Percentiles rank a stretch among this genome's conserved stretches.
These are phyloP conservation scores for Phialocephala sp. DNA, from an alignment of 2,329 filamentous ascomycete genomes.

Conservation along the genomic window DNA sequence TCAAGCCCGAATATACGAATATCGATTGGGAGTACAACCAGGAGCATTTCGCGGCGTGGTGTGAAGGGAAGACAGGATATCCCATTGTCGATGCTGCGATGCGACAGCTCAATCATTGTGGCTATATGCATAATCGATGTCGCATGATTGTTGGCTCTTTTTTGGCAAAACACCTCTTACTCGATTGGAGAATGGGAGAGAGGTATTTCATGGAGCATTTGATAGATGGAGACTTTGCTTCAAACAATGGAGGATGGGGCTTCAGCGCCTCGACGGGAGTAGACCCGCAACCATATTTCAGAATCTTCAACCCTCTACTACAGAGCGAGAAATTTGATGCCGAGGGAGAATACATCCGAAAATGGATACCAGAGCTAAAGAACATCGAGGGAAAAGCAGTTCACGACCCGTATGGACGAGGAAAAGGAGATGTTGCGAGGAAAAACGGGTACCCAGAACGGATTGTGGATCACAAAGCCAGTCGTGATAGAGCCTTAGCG, in stretches of 20 bases:
- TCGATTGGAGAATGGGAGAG: slow-evolving; percentile 87
- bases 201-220: slow-evolving; percentile 79
- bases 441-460: slow-evolving; percentile 75
- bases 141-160: slow-evolving; percentile 87
- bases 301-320: slow-evolving; percentile 84
- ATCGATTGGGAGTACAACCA: slow-evolving; percentile 81
- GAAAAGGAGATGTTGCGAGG: slow-evolving; percentile 59
- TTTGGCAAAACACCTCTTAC: slow-evolving; percentile 76
- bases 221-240: slow-evolving; percentile 44
- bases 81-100: slow-evolving; percentile 88
- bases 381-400: slow-evolving; percentile 70
- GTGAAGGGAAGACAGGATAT: slow-evolving; percentile 74
- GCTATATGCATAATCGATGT: slow-evolving; percentile 85
- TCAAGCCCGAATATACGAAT: slow-evolving; percentile 84
- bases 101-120: slow-evolving; percentile 72
- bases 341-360: slow-evolving; percentile 78
- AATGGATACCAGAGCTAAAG: slow-evolving; percentile 79
- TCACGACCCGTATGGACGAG: slow-evolving; percentile 79
- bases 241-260: slow-evolving; percentile 45
- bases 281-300: slow-evolving; percentile 88
- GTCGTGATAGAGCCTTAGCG: slow-evolving; percentile 68
- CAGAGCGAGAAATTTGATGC: slow-evolving; percentile 89
- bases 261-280: slow-evolving; percentile 71
- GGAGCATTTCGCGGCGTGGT: slow-evolving; percentile 75
- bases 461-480: slow-evolving; percentile 75